phyloP scores from a whole-genome alignment of 306 rosid species.

The Calophaca sinica region DNA sequence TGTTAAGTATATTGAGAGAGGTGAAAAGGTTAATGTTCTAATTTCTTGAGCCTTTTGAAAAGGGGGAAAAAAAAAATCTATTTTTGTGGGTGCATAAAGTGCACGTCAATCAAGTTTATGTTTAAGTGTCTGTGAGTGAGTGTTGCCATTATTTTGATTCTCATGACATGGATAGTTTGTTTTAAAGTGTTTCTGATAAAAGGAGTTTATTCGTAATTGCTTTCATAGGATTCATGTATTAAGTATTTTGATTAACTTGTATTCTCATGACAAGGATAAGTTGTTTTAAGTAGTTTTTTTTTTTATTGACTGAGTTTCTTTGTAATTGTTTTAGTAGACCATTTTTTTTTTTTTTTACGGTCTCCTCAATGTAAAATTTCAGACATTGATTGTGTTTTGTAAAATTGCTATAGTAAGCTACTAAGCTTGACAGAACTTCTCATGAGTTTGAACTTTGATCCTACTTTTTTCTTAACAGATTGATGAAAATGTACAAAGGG shows the following conservation, averaged over 20 bases:
- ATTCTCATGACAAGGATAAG: too few species aligned
- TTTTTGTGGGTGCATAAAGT: background rate
- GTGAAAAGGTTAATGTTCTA: slow-evolving; percentile 79
- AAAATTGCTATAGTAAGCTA: background rate
- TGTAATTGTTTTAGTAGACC: too few species aligned
- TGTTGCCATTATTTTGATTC: background rate
- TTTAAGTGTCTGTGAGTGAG: background rate
- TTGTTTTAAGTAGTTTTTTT: too few species aligned
- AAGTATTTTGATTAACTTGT: too few species aligned
- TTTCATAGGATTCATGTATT: too few species aligned
- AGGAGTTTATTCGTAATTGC: slow-evolving; percentile 6
- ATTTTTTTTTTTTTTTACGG: too few species aligned
- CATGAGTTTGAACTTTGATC: slow-evolving; percentile 24
- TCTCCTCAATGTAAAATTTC: background rate
- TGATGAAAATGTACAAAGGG: slow-evolving; percentile 97
- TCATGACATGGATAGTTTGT: slow-evolving; percentile 7
- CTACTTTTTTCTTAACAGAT: slow-evolving; percentile 63
- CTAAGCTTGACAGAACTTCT: background rate
- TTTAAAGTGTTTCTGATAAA: background rate
- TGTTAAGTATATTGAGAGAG: slow-evolving; percentile 96
- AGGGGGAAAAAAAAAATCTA: background rate
- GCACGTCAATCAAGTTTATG: slow-evolving; percentile 1
- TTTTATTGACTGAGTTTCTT: too few species aligned
- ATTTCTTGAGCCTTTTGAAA: background rate
- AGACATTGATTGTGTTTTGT: slow-evolving; percentile 15